Conservation (phyloP, 495 filamentous ascomycete genomes). For the Talaromyces thailandensis region DNA sequence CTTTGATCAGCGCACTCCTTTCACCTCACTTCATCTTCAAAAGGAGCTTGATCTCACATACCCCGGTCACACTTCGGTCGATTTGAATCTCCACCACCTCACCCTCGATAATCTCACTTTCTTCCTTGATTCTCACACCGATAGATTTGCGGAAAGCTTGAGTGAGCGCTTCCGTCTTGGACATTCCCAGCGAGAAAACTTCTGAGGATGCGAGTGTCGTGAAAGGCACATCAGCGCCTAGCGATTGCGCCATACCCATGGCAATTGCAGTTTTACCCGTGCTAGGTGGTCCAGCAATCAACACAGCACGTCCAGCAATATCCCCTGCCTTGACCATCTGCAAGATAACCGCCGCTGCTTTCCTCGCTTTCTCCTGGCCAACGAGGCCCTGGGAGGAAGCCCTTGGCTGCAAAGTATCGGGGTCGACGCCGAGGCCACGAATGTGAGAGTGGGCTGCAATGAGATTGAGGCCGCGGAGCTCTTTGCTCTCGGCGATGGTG, state of each 20-base stretch:
- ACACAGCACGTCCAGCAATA: slow-evolving; percentile 88
- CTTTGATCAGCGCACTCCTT: background rate
- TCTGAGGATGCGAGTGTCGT: slow-evolving; percentile 92
- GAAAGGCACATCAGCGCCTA: slow-evolving; percentile 91
- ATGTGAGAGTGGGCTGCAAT: slow-evolving; percentile 99
- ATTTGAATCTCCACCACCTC: slow-evolving; percentile 99
- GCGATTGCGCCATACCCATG: slow-evolving; percentile 96
- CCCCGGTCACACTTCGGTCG: slow-evolving; percentile 90
- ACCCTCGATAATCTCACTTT: slow-evolving; percentile 97
- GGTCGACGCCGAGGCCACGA: slow-evolving; percentile 86
- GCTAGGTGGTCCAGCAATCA: slow-evolving; percentile 94
- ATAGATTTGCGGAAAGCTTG: slow-evolving; percentile 98
- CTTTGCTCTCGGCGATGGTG: slow-evolving; percentile 88
- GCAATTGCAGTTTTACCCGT: slow-evolving; percentile 98
- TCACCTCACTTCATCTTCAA: background rate
- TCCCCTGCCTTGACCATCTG: slow-evolving; percentile 99
- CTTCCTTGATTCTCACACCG: slow-evolving; percentile 92
- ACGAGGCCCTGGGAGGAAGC: slow-evolving; percentile 90
- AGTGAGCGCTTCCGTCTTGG: slow-evolving; percentile 93
- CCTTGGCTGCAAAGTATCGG: slow-evolving; percentile 81
- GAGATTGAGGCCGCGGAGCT: slow-evolving; percentile 88
- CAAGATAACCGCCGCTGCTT: slow-evolving; percentile 88
- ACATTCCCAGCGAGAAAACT: slow-evolving; percentile 98
- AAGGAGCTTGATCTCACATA: slow-evolving; percentile 21
- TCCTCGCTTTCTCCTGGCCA: slow-evolving; percentile 90